These are phyloP conservation scores for Colletotrichum theobromicola DNA, from an alignment of 2,329 filamentous ascomycete genomes.

Conservation along the genomic window DNA sequence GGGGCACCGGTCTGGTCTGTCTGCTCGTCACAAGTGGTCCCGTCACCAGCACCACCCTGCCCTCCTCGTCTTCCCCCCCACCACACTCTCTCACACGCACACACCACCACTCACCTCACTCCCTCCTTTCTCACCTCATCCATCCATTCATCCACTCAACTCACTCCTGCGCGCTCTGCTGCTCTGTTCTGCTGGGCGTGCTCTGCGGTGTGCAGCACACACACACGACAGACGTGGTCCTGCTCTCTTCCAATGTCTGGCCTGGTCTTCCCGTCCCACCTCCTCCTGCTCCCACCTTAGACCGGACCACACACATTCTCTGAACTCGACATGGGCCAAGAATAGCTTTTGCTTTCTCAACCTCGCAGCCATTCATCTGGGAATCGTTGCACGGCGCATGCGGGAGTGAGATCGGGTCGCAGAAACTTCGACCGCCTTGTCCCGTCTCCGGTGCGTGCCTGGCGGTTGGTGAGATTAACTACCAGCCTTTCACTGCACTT, in stretches of 20 bases:
- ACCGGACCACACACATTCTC: not conserved
- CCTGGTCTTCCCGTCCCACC: slow-evolving; percentile 17
- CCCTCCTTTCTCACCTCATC: not conserved
- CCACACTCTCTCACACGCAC: not conserved
- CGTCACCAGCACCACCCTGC: too few relatives aligned
- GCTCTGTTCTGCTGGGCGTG: too few relatives aligned
- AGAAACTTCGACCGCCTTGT: slow-evolving; percentile 14
- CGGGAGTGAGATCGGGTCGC: slow-evolving; percentile 22
- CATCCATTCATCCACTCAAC: not conserved
- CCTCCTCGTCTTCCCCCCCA: not conserved
- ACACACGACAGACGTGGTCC: not conserved
- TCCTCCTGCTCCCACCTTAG: not conserved
- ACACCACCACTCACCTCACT: not conserved
- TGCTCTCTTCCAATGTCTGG: slow-evolving; percentile 1
- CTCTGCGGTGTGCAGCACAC: not conserved
- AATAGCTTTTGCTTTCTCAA: slow-evolving; percentile 15
- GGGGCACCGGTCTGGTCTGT: not conserved
- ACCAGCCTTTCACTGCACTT: slow-evolving; percentile 5
- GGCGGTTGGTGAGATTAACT: slow-evolving; percentile 21
- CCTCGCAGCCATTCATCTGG: slow-evolving; percentile 9
- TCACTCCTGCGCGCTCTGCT: not conserved
- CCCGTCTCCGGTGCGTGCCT: not conserved
- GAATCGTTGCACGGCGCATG: slow-evolving; percentile 16
- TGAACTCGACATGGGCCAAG: slow-evolving; percentile 7
- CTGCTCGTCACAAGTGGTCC: not conserved